Percentiles rank a stretch among this genome's conserved stretches.
phyloP scores from a whole-genome alignment of 2,329 filamentous ascomycete species.

The Aspergillus tanneri region DNA sequence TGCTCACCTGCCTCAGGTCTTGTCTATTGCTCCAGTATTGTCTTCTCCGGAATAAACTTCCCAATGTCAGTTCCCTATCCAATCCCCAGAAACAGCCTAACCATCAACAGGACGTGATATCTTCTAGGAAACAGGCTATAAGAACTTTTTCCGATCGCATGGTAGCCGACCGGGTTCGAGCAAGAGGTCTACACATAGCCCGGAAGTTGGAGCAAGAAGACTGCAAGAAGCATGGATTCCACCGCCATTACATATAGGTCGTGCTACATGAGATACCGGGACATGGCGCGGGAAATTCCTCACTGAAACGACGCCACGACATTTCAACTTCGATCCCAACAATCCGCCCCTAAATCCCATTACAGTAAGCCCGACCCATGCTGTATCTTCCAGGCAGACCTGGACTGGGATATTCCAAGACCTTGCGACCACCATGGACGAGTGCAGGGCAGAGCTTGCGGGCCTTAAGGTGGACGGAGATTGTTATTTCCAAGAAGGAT shows the following conservation, averaged over 20 bases:
- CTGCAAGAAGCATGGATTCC: slow-evolving; percentile 15
- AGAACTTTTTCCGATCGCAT: slow-evolving; percentile 67
- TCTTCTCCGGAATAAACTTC: slow-evolving; percentile 47
- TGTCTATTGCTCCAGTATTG: slow-evolving; percentile 47
- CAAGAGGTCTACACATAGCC: slow-evolving; percentile 17
- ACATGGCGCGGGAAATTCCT: slow-evolving; percentile 64
- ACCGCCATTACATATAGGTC: slow-evolving; percentile 33
- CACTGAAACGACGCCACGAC: slow-evolving; percentile 50
- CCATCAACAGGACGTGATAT: slow-evolving; percentile 62
- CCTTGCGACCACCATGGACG: slow-evolving; percentile 61
- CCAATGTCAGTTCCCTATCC: slow-evolving; percentile 47
- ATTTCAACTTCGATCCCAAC: slow-evolving; percentile 52
- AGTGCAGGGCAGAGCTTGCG: slow-evolving; percentile 50
- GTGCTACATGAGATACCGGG: slow-evolving; percentile 58
- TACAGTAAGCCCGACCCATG: slow-evolving; percentile 51
- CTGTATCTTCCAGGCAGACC: slow-evolving; percentile 63
- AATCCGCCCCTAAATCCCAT: slow-evolving; percentile 59
- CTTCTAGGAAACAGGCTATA: slow-evolving; percentile 80
- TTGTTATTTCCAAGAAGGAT: slow-evolving; percentile 51
- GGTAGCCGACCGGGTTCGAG: slow-evolving; percentile 15
- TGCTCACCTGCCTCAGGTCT: slow-evolving; percentile 33
- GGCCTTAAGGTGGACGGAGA: slow-evolving; percentile 55
- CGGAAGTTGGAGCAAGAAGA: slow-evolving; percentile 7
- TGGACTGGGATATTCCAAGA: slow-evolving; percentile 62
- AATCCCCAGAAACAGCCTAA: neutral